These are phyloP conservation scores for Petunia axillaris DNA, from an alignment of 257 asterid species.

Conservation along the genomic window DNA sequence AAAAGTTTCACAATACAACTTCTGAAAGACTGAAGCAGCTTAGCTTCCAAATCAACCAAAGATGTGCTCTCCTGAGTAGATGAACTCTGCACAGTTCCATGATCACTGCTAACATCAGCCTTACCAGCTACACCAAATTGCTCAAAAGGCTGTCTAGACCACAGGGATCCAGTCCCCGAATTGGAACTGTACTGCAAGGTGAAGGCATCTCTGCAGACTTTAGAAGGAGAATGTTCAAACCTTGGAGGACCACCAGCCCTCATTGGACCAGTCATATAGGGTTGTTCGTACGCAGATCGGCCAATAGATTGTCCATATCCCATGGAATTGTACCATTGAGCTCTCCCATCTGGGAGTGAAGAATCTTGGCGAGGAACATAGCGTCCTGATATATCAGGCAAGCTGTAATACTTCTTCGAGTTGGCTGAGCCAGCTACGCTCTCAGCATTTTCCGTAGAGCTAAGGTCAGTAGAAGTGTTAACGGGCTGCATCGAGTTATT, in stretches of 20 bases:
- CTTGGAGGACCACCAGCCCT: constrained; percentile 61
- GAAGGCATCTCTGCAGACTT: constrained; percentile 62
- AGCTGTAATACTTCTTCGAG: constrained; percentile 77
- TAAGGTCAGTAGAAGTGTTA: constrained; percentile 48
- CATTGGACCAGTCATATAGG: constrained; percentile 41
- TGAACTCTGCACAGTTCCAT: constrained; percentile 30
- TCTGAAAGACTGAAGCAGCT: constrained; percentile 85
- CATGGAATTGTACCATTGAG: constrained; percentile 48
- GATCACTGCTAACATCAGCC: constrained; percentile 35
- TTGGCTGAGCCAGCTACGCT: constrained; percentile 41
- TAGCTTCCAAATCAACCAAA: constrained; percentile 62
- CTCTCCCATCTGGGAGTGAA: constrained; percentile 40
- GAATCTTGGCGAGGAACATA: constrained; percentile 59
- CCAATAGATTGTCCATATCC: constrained; percentile 51
- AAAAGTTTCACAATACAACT: constrained; percentile 68
- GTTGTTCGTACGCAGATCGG: constrained; percentile 47
- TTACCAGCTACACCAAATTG: constrained; percentile 90
- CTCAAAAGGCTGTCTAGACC: constrained; percentile 89
- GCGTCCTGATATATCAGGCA: constrained; percentile 90
- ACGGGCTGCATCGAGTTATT: constrained; percentile 71
- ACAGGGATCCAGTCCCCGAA: constrained; percentile 59
- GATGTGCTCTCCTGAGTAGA: constrained; percentile 52
- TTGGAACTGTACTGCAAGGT: constrained; percentile 56
- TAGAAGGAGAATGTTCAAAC: constrained; percentile 52
- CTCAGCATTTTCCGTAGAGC: constrained; percentile 56